phyloP scores from a whole-genome alignment of 768 basidiomycete species.

The Sutorius australiensis region DNA sequence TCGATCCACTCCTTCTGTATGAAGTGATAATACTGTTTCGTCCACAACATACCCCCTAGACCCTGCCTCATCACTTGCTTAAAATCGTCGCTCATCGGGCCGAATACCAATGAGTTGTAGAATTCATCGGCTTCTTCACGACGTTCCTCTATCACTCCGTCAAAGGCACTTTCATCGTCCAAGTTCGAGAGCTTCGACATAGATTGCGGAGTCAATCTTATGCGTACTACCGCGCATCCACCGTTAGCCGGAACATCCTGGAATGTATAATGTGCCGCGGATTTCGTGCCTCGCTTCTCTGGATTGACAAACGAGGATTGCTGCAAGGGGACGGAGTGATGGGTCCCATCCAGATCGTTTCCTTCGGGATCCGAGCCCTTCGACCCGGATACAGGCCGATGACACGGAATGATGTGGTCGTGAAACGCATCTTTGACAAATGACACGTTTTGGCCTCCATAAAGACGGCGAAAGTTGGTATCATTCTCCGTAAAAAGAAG shows the following conservation, averaged over 20 bases:
- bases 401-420: constrained; percentile 88
- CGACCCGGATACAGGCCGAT: constrained; percentile 57
- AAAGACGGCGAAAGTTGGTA: constrained; percentile 90
- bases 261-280: constrained; percentile 89
- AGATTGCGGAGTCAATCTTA: constrained; percentile 82
- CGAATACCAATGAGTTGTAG: constrained; percentile 74
- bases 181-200: constrained; percentile 75
- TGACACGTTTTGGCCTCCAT: constrained; percentile 80
- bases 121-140: constrained; percentile 96
- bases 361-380: constrained; percentile 9
- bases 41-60: constrained; percentile 96
- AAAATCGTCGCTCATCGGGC: constrained; percentile 87
- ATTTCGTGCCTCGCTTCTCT: constrained; percentile 83
- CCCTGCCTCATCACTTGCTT: constrained; percentile 97
- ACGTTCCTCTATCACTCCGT: constrained; percentile 84
- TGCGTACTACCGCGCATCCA: constrained; percentile 90
- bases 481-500: constrained; percentile 96
- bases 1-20: constrained; percentile 96
- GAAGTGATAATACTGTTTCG: constrained; percentile 96
- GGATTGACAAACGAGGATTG: constrained; percentile 70
- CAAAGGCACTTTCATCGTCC: constrained; percentile 86
- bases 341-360: not conserved
- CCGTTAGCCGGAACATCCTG: constrained; percentile 82
- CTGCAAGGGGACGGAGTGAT: not conserved
- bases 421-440: constrained; percentile 98